Percentiles rank a stretch among this genome's conserved stretches.
phyloP scores from a whole-genome alignment of 2,329 filamentous ascomycete species.

The Pseudocercospora musae region DNA sequence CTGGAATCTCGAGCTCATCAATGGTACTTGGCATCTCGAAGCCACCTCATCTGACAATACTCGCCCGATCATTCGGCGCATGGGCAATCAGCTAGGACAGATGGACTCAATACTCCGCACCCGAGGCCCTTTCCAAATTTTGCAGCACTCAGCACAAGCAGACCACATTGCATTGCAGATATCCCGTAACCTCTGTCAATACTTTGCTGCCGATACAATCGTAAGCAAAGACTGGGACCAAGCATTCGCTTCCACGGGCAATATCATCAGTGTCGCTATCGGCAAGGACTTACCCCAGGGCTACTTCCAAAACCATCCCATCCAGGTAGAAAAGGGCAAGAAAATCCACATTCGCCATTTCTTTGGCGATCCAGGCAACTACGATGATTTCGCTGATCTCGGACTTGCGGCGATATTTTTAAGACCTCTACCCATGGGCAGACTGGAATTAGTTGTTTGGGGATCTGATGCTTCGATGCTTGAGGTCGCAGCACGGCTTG shows the following conservation, averaged over 20 bases:
- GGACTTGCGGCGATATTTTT: slow-evolving; percentile 53
- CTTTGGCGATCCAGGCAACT: not conserved
- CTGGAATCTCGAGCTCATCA: not conserved
- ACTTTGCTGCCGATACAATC: slow-evolving; percentile 53
- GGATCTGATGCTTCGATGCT: slow-evolving; percentile 49
- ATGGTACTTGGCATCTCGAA: slow-evolving; percentile 6
- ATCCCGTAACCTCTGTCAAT: slow-evolving; percentile 57
- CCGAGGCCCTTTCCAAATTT: slow-evolving; percentile 45
- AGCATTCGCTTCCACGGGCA: slow-evolving; percentile 37
- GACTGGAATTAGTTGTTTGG: slow-evolving; percentile 57
- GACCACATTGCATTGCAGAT: slow-evolving; percentile 50
- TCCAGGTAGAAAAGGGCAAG: slow-evolving; percentile 23
- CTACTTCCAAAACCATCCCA: slow-evolving; percentile 30
- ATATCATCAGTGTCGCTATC: slow-evolving; percentile 44
- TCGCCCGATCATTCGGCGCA: slow-evolving; percentile 27
- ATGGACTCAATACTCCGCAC: slow-evolving; percentile 55
- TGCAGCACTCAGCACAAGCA: slow-evolving; percentile 26
- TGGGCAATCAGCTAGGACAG: slow-evolving; percentile 50
- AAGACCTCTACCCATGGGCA: slow-evolving; percentile 45
- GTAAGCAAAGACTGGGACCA: slow-evolving; percentile 34
- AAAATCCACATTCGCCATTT: slow-evolving; percentile 12
- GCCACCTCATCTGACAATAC: not conserved
- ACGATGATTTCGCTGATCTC: slow-evolving; percentile 5
- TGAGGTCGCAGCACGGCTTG: slow-evolving; percentile 50
- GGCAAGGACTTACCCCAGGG: slow-evolving; percentile 27